Conservation (phyloP, 179 eudicot species). For the Silene coronaria region DNA sequence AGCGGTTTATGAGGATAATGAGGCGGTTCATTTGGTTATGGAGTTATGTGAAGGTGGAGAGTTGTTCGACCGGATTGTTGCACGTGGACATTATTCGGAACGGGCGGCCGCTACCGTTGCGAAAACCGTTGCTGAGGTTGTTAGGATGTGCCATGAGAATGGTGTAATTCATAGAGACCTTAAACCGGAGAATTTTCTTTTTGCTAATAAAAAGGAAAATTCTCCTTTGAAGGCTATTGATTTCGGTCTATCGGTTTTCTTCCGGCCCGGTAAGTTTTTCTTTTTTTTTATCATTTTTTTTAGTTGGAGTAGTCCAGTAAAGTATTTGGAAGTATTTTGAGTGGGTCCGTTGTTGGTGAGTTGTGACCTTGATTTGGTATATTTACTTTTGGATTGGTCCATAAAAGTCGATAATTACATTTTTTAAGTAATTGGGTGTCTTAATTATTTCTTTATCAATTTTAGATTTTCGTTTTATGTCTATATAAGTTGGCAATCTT, state of each 20-base stretch:
- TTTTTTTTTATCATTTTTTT: background rate
- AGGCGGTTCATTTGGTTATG: constrained; percentile 84
- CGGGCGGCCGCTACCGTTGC: constrained; percentile 66
- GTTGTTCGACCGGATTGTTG: constrained; percentile 75
- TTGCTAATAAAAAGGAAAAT: constrained; percentile 78
- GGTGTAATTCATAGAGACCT: constrained; percentile 83
- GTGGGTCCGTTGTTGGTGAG: background rate
- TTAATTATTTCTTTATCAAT: too few species aligned
- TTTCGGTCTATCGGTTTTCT: constrained; percentile 86
- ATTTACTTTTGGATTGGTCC: background rate
- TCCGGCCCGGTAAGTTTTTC: constrained; percentile 54
- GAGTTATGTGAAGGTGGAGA: constrained; percentile 89
- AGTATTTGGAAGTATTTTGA: background rate
- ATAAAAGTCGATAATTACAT: background rate
- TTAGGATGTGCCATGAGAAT: constrained; percentile 70
- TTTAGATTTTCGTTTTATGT: too few species aligned
- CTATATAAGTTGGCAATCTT: too few species aligned
- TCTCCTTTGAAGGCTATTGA: constrained; percentile 73
- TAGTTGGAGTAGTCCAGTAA: background rate
- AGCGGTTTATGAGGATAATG: constrained; percentile 70
- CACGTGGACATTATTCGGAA: constrained; percentile 75
- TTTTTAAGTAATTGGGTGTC: too few species aligned
- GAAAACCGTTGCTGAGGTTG: constrained; percentile 66
- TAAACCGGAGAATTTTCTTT: constrained; percentile 90
- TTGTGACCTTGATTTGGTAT: constrained; percentile 4